Base-by-base conservation (phyloP, 192 early-diverging fungal species). In the Linnemannia schmuckeri region DNA sequence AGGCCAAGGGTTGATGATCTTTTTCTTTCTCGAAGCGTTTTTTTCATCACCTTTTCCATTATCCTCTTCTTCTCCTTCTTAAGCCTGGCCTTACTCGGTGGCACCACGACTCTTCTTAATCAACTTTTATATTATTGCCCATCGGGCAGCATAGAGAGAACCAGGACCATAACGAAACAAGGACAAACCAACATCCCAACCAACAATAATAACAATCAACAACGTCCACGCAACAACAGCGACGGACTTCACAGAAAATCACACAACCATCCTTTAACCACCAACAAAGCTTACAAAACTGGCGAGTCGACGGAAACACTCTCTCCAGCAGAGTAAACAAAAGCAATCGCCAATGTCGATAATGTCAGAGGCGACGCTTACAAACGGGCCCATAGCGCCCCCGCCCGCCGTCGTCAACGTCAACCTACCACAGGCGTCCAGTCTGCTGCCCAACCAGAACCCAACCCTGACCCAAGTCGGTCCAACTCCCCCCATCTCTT, bases 401-500 rank as follows among this genome's bases (percentile, higher is more conserved):
- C 61, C 61, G 30, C 79, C 79, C 22, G 54, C 44, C 27, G 49
- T 44, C 49, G 63, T 73, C 33, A 57, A 40, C 40, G 72, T 75
- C 30, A 52, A 52, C 49, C 15, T 17, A 52, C 49, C 49, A 52
- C 49, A 0, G 18, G 73, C 33, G 37, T 75, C 80, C 46, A 70
- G 74, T 1, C 46, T 82, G 12, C 42, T 75, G 57, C 73, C 80
- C 40, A 66, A 70, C 47, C 80, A 79, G 42, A 73, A 74, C 40
- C 69, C 88, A 55, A 73, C 75, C 24, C 75, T 82, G 9, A 41
- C 74, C 38, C 81, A 74, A 41, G 72, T 88, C 57, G 89, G 87
- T 54, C 89, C 89, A 22, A 75, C 55, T 0, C 89, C 89, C 7
- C 44, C 83, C 54, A 74, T 90, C 52, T 82, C 89, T 4, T 63